These are phyloP conservation scores for Suhomyces choctaworum DNA, from an alignment of 1,139 yeast species.

Conservation along the genomic window DNA sequence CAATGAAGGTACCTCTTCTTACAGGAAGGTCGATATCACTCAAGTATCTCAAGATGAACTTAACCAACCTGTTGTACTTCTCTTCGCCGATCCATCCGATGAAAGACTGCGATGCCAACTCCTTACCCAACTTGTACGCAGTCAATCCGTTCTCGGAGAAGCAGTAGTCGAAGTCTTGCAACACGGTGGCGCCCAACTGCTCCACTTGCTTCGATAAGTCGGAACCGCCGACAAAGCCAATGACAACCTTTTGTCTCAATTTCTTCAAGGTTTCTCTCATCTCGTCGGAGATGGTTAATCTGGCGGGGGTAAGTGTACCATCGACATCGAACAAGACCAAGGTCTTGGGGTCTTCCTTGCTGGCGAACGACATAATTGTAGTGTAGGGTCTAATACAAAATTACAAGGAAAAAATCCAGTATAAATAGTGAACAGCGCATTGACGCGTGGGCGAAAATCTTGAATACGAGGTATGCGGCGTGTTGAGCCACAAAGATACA, in stretches of 20 bases:
- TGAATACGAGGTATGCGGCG: too few species aligned
- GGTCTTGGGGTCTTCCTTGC: conserved; percentile 56
- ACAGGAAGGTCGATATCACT: conserved; percentile 85
- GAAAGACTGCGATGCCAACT: conserved; percentile 89
- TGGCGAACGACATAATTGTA: conserved; percentile 48
- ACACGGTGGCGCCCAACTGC: conserved; percentile 81
- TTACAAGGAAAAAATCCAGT: neutral
- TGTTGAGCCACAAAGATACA: too few species aligned
- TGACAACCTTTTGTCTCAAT: conserved; percentile 85
- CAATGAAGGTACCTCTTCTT: conserved; percentile 96
- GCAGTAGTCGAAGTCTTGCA: conserved; percentile 87
- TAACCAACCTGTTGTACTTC: conserved; percentile 83
- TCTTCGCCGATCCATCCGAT: conserved; percentile 95
- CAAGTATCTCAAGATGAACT: conserved; percentile 81
- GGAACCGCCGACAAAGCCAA: conserved; percentile 98
- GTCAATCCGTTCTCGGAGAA: conserved; percentile 98
- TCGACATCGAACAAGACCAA: conserved; percentile 94
- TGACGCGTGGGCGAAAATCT: conserved; percentile 9
- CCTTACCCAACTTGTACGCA: conserved; percentile 87
- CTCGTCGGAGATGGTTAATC: conserved; percentile 78
- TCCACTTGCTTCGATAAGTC: conserved; percentile 93
- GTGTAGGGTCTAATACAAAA: conserved; percentile 7
- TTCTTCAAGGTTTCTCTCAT: conserved; percentile 68
- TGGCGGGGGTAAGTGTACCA: conserved; percentile 97
- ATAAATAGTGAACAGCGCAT: conserved; percentile 10